Evolutionary conservation across 495 filamentous ascomycete genomes (phyloP), one percentile per base, ranked within the genome.

Genomic region (Penicillium egyptiacum): DNA sequence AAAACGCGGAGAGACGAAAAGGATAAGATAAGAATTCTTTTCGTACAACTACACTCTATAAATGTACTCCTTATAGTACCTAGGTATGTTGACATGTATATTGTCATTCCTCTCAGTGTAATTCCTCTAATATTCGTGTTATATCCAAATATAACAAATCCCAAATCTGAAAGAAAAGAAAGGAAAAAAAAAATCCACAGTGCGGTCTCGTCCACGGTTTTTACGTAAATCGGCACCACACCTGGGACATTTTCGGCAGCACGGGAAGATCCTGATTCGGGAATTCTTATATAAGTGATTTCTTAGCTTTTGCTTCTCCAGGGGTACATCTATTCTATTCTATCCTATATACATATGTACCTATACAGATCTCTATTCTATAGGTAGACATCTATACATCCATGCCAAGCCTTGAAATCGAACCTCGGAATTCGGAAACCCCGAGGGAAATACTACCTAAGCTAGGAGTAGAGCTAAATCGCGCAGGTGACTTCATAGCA

Each of bases 151-250:
- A 58, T 58, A 55, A 60, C 60, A 62, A 14, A 35, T 35, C 12
- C 55, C 10, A 33, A 33, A 19, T 12, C 0, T 16, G 11, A 25
- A 41, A 14, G 30, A 33, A 6, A 23, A 51, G 35, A 42, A 30
- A 28, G 30, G 7, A 31, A 41, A 52, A 28, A 52, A 51, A 51
- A 51, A 41, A 4, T 5, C 33, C 19, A 26, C 22, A 41, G 35
- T 52, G 47, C 55, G 44, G 47, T 56, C 57, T 49, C 52, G 31
- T 55, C 39, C 14, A 50, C 62, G 64, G 66, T 16, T 61, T 69
- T 72, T 72, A 72, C 69, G 69, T 72, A 72, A 72, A 69, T 67
- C 64, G 60, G 64, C 59, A 50, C 30, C 30, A 33, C 30, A 33
- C 30, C 30, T 33, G 30, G 30, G 30, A 39, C 47, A 37, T 17